Conservation (phyloP, 2,329 filamentous ascomycete genomes). For the Clonostachys rhizophaga region DNA sequence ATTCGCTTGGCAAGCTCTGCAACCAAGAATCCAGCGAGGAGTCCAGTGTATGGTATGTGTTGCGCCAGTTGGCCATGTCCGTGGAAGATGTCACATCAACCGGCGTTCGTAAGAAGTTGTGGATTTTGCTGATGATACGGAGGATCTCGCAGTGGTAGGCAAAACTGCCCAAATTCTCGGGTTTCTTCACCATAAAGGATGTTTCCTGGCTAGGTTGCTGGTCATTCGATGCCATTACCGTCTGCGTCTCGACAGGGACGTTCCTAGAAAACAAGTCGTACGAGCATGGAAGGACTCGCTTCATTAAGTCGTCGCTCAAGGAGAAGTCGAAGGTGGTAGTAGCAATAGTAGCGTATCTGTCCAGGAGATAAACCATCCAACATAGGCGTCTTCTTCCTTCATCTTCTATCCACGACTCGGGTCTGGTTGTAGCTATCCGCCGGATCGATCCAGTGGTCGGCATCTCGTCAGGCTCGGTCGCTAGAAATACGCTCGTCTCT, state of each 20-base stretch:
- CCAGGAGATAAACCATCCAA: constrained; percentile 39
- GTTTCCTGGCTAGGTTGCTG: constrained; percentile 10
- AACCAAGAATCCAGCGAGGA: constrained; percentile 32
- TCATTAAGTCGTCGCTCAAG: constrained; percentile 30
- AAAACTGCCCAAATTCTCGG: constrained; percentile 37
- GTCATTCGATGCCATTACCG: constrained; percentile 14
- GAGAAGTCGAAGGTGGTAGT: constrained; percentile 34
- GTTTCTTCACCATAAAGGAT: constrained; percentile 24
- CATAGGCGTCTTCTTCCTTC: constrained; percentile 33
- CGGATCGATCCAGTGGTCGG: constrained; percentile 26
- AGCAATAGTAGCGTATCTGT: constrained; percentile 35
- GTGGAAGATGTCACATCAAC: constrained; percentile 29
- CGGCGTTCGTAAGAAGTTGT: constrained; percentile 32
- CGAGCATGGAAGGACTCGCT: constrained; percentile 33
- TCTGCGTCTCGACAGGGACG: constrained; percentile 33
- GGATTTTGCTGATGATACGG: constrained; percentile 33
- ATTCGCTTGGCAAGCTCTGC: constrained; percentile 35
- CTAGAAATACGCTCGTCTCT: constrained; percentile 30
- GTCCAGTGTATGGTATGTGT: constrained; percentile 32
- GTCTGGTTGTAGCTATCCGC: constrained; percentile 23
- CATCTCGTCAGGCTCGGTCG: constrained; percentile 20
- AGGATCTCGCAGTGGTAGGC: constrained; percentile 39
- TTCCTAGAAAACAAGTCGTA: constrained; percentile 39
- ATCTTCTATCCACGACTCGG: constrained; percentile 38
- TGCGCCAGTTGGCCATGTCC: constrained; percentile 33